Conservation (phyloP, 352 stramenopile species). For the Pythium coloratum region DNA sequence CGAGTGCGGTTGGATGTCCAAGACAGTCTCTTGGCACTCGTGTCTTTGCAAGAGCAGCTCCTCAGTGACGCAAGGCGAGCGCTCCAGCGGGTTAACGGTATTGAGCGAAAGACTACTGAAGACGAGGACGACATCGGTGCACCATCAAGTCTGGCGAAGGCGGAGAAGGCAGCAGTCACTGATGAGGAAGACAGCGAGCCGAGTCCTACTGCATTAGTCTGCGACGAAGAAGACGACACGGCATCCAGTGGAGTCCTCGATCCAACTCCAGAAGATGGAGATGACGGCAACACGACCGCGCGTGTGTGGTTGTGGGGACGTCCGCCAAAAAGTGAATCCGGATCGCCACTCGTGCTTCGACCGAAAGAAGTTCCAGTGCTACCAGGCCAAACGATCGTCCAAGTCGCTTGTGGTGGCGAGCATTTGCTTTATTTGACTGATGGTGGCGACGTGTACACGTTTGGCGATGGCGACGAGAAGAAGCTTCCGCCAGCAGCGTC, state of each 20-base stretch:
- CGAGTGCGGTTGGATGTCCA: constrained; percentile 51
- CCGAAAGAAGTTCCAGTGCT: constrained; percentile 58
- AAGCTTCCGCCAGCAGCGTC: constrained; percentile 19
- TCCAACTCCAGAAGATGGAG: constrained; percentile 14
- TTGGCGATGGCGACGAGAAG: constrained; percentile 68
- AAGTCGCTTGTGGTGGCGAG: constrained; percentile 77
- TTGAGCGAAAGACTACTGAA: too few relatives aligned
- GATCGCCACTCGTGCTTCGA: constrained; percentile 57
- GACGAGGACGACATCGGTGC: too few relatives aligned
- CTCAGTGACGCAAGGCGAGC: constrained; percentile 25
- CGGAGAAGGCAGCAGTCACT: too few relatives aligned
- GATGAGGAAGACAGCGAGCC: constrained; percentile 1
- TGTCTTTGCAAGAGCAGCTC: constrained; percentile 52
- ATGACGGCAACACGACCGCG: neutral
- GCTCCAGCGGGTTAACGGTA: neutral
- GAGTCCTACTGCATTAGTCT: neutral
- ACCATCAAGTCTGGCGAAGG: too few relatives aligned
- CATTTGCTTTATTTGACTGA: constrained; percentile 76
- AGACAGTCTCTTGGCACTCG: constrained; percentile 47
- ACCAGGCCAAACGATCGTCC: constrained; percentile 59
- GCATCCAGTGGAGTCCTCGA: neutral
- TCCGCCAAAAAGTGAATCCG: constrained; percentile 49
- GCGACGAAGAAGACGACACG: constrained; percentile 14
- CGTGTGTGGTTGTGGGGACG: constrained; percentile 72
- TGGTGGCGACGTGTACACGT: constrained; percentile 79